These are phyloP conservation scores for Alternaria consortialis DNA, from an alignment of 2,329 filamentous ascomycete species.

Conservation along the genomic window DNA sequence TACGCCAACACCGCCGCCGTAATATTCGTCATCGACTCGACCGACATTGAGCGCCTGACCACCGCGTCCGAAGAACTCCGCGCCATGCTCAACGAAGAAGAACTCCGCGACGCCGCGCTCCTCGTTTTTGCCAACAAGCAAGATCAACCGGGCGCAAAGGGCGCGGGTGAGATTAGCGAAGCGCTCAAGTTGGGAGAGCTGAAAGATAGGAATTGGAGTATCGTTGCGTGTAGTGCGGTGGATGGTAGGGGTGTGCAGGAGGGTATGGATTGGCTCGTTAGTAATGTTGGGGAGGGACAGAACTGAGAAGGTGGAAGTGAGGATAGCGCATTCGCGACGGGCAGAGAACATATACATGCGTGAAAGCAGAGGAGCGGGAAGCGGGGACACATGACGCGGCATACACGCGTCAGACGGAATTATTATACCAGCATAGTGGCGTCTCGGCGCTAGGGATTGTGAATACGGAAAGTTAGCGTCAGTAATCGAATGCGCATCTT, in stretches of 20 bases:
- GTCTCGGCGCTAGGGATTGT: slow-evolving; percentile 27
- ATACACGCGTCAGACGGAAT: slow-evolving; percentile 9
- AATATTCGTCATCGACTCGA: slow-evolving; percentile 98
- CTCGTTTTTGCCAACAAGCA: slow-evolving; percentile 99
- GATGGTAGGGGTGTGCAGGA: slow-evolving; percentile 94
- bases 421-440: slow-evolving; percentile 34
- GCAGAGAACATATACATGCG: slow-evolving; percentile 3
- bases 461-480: slow-evolving; percentile 8
- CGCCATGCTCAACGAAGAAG: slow-evolving; percentile 97
- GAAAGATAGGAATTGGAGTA: slow-evolving; percentile 98
- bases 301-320: slow-evolving; percentile 3
- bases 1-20: slow-evolving; percentile 98
- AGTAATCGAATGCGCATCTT: slow-evolving; percentile 2
- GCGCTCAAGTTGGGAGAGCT: slow-evolving; percentile 88
- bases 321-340: not conserved
- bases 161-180: slow-evolving; percentile 95
- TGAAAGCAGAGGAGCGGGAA: slow-evolving; percentile 8
- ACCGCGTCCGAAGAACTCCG: slow-evolving; percentile 92
- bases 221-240: slow-evolving; percentile 95
- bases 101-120: slow-evolving; percentile 89
- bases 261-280: slow-evolving; percentile 99
- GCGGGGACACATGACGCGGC: slow-evolving; percentile 13
- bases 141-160: slow-evolving; percentile 95
- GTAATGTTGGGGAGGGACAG: slow-evolving; percentile 53
- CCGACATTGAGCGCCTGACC: slow-evolving; percentile 92